Base-by-base conservation (phyloP, 306 rosid genomes). In the Casuarina cunninghamiana region DNA sequence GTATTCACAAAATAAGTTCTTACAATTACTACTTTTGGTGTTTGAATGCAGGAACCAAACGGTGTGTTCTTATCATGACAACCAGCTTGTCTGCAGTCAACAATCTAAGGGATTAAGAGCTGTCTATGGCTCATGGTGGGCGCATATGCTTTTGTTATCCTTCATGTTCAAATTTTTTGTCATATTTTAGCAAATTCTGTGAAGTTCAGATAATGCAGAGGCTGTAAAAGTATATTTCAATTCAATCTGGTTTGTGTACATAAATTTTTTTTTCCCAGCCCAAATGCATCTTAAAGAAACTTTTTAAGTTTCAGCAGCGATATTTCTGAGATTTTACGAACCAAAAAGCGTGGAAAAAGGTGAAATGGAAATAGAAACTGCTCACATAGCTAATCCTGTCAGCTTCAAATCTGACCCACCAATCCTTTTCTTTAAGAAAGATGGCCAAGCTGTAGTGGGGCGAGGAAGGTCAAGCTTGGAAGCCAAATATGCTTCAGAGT, bases 11-110 rank as follows among this genome's bases (percentile, higher is more conserved):
- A 26, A 26, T 26, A 26, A 26, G 32, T 26, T 12, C 41, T 50
- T 21, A 45, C 58, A 12, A 45, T 26, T 26, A 26, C 32, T 1
- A 4, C 19, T 58, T 26, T 19, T 9, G 12, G 8, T 69, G 74
- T 71, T 37, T 60, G 78, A 57, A 45, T 81, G 44, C 51, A 91
- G 91, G 87, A 89, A 89, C 55, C 90, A 87, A 69, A 87, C 90
- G 10, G 81, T 82, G 42, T 87, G 89, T 78, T 81, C 87, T 38
- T 82, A 79, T 53, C 81, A 87, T 7, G 87, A 82, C 55, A 84
- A 84, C 46, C 75, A 82, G 80, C 78, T 65, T 65, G 77, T 5
- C 43, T 91, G 93, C 71, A 85, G 32, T 26, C 32, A 71, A 39
- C 74, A 77, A 80, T 80, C 89, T 51, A 78, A 69, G 48, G 81